These are phyloP conservation scores for Calonectria pteridis DNA, from an alignment of 2,329 filamentous ascomycete genomes.

Conservation along the genomic window DNA sequence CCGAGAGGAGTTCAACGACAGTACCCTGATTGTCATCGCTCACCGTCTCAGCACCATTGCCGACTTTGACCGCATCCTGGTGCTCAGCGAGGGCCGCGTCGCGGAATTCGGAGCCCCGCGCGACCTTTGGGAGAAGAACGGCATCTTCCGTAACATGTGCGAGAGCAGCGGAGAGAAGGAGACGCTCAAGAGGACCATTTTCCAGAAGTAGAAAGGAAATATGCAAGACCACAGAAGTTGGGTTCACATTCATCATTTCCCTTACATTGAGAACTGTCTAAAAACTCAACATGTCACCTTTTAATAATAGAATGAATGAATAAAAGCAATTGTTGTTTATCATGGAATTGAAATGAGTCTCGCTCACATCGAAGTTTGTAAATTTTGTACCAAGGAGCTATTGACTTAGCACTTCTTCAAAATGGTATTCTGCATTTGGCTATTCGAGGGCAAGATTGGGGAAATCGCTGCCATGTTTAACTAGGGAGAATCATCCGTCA, in stretches of 20 bases:
- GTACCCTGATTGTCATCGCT: slow-evolving; percentile 80
- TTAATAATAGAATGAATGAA: background rate
- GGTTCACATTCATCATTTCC: background rate
- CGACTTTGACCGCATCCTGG: slow-evolving; percentile 81
- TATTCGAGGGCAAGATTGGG: background rate
- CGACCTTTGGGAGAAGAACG: slow-evolving; percentile 69
- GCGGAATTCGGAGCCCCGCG: slow-evolving; percentile 76
- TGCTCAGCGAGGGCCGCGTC: slow-evolving; percentile 75
- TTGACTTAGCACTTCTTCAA: background rate
- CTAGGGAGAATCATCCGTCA: background rate
- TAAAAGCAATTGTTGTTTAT: background rate
- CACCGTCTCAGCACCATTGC: slow-evolving; percentile 82
- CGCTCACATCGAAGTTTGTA: background rate
- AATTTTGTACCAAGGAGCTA: background rate
- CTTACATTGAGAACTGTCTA: background rate
- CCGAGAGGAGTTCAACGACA: slow-evolving; percentile 76
- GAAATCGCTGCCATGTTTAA: background rate
- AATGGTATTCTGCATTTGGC: background rate
- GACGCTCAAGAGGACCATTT: slow-evolving; percentile 62
- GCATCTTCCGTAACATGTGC: slow-evolving; percentile 74
- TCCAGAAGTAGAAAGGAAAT: slow-evolving; percentile 33
- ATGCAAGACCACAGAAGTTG: background rate
- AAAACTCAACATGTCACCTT: background rate
- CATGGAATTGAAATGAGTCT: background rate
- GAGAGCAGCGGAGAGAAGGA: slow-evolving; percentile 71